Evolutionary conservation across 148 eudicot genomes (phyloP).

Genomic region (Rhododendron vialii): DNA sequence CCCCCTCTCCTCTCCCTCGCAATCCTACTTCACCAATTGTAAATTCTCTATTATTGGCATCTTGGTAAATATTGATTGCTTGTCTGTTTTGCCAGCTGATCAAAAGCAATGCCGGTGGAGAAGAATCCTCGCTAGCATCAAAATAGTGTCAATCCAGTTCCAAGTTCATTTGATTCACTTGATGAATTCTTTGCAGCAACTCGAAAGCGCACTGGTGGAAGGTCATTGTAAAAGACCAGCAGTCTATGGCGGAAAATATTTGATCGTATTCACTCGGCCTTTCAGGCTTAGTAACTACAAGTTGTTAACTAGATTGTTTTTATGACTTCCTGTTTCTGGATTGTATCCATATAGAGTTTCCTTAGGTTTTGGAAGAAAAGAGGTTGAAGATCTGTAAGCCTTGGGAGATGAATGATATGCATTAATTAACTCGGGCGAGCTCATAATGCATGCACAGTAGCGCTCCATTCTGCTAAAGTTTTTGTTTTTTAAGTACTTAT

Average conservation of each 20-base stretch:
- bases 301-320: not conserved
- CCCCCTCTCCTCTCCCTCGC: not conserved
- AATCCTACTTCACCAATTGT: not conserved
- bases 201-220: not conserved
- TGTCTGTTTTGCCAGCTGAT: conserved; percentile 52
- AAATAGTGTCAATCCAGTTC: conserved; percentile 9
- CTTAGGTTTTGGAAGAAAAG: no score
- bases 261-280: not conserved
- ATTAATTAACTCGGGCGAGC: no score
- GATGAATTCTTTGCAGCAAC: not conserved
- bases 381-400: no score
- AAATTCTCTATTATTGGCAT: not conserved
- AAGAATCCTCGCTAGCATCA: conserved; percentile 21
- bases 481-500: no score
- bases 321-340: no score
- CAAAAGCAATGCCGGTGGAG: conserved; percentile 40
- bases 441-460: no score
- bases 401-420: no score
- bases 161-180: not conserved
- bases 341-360: no score
- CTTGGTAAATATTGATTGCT: conserved; percentile 12
- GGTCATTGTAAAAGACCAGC: not conserved
- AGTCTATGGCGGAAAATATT: not conserved
- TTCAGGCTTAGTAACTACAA: not conserved
- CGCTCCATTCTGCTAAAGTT: no score